These are phyloP conservation scores for Fusarium marasasianum DNA, from an alignment of 2,329 filamentous ascomycete species.

Conservation along the genomic window DNA sequence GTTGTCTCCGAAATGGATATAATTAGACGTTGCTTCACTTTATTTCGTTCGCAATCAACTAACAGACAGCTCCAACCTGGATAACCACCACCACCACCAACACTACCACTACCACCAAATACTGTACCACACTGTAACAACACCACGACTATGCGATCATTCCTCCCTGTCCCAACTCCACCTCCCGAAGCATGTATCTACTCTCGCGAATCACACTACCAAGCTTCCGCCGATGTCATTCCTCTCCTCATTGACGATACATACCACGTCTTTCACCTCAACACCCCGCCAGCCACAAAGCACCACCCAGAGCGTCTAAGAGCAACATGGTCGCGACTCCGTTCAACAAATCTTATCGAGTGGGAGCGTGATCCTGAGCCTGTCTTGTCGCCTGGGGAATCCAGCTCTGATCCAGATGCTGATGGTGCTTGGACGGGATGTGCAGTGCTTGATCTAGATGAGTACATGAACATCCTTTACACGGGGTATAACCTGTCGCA, in stretches of 20 bases:
- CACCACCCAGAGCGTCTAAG: slow-evolving; percentile 47
- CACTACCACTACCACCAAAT: not conserved
- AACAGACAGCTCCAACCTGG: slow-evolving; percentile 6
- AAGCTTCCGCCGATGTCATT: slow-evolving; percentile 50
- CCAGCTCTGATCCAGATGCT: slow-evolving; percentile 39
- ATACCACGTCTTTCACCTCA: slow-evolving; percentile 51
- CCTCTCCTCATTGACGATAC: slow-evolving; percentile 48
- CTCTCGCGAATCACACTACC: slow-evolving; percentile 41
- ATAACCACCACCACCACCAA: not conserved
- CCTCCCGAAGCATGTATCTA: slow-evolving; percentile 41
- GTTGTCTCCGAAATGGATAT: slow-evolving; percentile 18
- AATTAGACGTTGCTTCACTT: slow-evolving; percentile 7
- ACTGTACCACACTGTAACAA: not conserved
- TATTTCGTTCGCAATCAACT: not conserved
- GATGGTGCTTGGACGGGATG: slow-evolving; percentile 50
- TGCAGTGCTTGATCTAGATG: slow-evolving; percentile 46
- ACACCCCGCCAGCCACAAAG: slow-evolving; percentile 45
- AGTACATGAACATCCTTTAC: slow-evolving; percentile 49
- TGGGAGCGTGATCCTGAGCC: slow-evolving; percentile 44
- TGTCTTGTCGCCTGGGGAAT: slow-evolving; percentile 37
- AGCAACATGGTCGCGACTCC: slow-evolving; percentile 46
- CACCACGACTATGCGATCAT: slow-evolving; percentile 23
- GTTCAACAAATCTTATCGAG: slow-evolving; percentile 42
- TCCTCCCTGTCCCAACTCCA: slow-evolving; percentile 36
- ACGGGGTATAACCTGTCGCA: slow-evolving; percentile 48